Conservation (phyloP, 75 land plant genomes). For the Picea glauca region DNA sequence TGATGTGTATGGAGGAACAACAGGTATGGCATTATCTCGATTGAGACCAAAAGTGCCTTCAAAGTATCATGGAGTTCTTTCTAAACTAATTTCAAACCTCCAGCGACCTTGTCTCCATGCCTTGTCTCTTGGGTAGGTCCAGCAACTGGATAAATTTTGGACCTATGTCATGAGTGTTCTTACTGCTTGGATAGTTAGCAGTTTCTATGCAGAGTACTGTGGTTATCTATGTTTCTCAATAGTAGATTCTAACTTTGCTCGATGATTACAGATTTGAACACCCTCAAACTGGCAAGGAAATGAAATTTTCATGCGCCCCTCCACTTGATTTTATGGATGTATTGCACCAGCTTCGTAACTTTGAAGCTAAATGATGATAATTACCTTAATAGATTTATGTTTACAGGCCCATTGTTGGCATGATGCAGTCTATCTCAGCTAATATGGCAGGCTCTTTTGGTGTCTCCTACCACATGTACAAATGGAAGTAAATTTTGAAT, state of each 20-base stretch:
- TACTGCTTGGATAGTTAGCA: neutral
- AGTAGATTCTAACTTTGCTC: neutral
- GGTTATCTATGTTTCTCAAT: neutral
- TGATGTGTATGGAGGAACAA: constrained; percentile 89
- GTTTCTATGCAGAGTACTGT: neutral
- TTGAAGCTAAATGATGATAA: neutral
- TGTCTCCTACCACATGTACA: neutral
- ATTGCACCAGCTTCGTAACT: constrained; percentile 35
- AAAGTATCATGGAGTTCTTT: constrained; percentile 37
- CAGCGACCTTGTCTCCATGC: constrained; percentile 95
- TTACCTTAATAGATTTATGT: neutral
- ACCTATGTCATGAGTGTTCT: neutral
- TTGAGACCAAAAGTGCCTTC: constrained; percentile 42
- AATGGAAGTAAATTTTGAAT: neutral
- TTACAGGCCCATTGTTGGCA: neutral
- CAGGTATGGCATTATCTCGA: constrained; percentile 63
- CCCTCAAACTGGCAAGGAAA: constrained; percentile 63
- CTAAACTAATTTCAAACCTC: constrained; percentile 40
- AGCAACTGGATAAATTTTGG: neutral
- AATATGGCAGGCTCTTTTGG: neutral
- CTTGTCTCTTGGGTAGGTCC: constrained; percentile 68
- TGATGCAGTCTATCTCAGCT: neutral
- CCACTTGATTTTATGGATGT: constrained; percentile 73
- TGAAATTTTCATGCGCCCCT: constrained; percentile 71
- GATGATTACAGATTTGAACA: constrained; percentile 65